Conservation (phyloP, 2,329 filamentous ascomycete genomes). For the Ceratocystis destructans region DNA sequence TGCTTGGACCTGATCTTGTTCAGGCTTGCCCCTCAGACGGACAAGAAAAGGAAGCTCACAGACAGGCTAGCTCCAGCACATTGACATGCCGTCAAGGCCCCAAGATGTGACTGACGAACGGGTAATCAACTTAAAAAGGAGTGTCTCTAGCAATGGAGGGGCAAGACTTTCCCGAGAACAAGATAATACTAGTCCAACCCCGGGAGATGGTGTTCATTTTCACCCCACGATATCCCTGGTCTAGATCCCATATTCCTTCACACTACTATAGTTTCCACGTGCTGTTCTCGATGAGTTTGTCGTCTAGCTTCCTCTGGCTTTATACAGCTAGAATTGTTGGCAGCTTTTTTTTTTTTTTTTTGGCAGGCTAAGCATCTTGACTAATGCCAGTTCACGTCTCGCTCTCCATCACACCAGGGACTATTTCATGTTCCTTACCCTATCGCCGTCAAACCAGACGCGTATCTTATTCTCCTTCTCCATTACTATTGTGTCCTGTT, state of each 20-base stretch:
- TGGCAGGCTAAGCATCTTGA: background rate
- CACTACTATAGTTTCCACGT: slow-evolving; percentile 3
- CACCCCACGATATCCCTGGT: background rate
- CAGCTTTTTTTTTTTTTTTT: background rate
- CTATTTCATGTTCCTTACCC: background rate
- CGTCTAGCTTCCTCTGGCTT: background rate
- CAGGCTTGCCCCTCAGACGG: background rate
- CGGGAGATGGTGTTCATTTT: background rate
- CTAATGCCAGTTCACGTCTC: background rate
- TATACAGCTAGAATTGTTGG: background rate
- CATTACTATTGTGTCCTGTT: background rate
- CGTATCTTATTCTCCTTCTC: background rate
- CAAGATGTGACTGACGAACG: slow-evolving; percentile 1
- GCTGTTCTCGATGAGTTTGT: background rate
- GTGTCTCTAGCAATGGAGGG: background rate
- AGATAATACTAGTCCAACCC: background rate
- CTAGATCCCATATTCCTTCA: background rate
- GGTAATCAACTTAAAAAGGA: background rate
- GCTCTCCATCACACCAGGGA: background rate
- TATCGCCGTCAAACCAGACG: background rate
- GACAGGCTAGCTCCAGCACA: slow-evolving; percentile 8
- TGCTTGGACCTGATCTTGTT: background rate
- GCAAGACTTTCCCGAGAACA: too few species aligned
- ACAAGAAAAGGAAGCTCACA: slow-evolving; percentile 5
- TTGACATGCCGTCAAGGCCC: slow-evolving; percentile 9